Evolutionary conservation across 176 grass and related monocot species (phyloP), one percentile per base, ranked within the genome.

Genomic region (Triticum timopheevii): DNA sequence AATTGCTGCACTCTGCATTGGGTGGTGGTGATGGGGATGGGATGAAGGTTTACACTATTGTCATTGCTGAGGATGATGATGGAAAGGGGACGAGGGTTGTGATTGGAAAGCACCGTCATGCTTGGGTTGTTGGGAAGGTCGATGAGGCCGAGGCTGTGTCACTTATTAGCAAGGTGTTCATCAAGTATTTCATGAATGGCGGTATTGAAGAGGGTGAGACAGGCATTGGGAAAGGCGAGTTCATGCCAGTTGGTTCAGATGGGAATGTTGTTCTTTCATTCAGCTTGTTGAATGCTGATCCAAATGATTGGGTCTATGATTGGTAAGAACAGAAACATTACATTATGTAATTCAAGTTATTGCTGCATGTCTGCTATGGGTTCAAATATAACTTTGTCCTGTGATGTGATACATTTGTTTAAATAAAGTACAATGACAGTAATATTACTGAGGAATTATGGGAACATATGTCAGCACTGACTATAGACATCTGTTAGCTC

Each of bases 161-260:
- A 6, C 62, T 76, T 50, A 86, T 91, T 28, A 52, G 88, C 50
- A 91, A 83, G 79, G 44, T 98, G 80, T 95, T 96, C 67, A 83
- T 69, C 17, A 92, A 94, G 30, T 94, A 89, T 84, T 94, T 98
- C 76, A 88, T 98, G 75, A 92, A 90, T 50, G 88, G 93, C 2
- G 97, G 90, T 72, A 52, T 77, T 8, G 68, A 87, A 72, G 76
- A 82, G 19, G 92, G 90, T 11, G 90, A 94, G 33, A 20, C 88
- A 45, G 84, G 85, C 65, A 85, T 88, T 42, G 90, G 89, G 1
- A 94, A 93, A 88, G 87, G 83, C n/a, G 92, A 96, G 80, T 99
- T 96, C 85, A 90, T 99, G 84, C 97, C 97, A 59, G 89, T 96
- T 70, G 97, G 97, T 22, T 96, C 92, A 13, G 97, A 99, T 40